phyloP scores from a whole-genome alignment of 225 moss, liverwort and hornwort species.

The Straminergon stramineum region DNA sequence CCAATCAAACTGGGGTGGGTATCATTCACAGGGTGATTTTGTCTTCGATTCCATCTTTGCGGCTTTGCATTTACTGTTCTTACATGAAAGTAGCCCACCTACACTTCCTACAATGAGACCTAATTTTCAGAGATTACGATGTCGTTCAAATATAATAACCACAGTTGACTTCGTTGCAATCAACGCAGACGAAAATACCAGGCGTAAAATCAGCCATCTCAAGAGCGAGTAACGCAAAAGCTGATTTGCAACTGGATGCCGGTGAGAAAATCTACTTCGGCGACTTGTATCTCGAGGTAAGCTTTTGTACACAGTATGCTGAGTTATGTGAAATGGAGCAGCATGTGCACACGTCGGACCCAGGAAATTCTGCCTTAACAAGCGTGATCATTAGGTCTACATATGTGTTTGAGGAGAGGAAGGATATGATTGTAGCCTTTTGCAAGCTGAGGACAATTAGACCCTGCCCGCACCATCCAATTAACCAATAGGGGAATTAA shows the following conservation, averaged over 20 bases:
- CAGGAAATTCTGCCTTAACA: background rate
- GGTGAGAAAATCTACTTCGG: slow-evolving; percentile 62
- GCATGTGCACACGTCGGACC: background rate
- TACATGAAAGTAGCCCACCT: background rate
- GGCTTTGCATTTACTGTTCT: background rate
- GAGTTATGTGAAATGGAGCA: background rate
- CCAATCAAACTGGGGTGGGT: background rate
- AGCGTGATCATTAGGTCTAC: background rate
- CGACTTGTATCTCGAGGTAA: slow-evolving; percentile 60
- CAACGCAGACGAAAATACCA: slow-evolving; percentile 43
- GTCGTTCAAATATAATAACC: background rate
- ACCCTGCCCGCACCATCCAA: no score
- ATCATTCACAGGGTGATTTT: background rate
- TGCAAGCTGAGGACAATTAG: background rate
- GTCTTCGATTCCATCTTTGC: background rate
- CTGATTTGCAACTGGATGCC: slow-evolving; percentile 46
- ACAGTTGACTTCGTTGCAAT: background rate
- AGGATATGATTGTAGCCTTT: background rate
- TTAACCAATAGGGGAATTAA: background rate
- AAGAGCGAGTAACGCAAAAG: slow-evolving; percentile 67
- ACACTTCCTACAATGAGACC: background rate
- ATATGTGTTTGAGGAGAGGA: background rate
- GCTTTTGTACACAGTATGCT: background rate
- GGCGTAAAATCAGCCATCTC: slow-evolving; percentile 75
- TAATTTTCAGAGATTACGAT: background rate